Percentiles rank a stretch among this genome's conserved stretches.
Evolutionary conservation across 306 rosid species (phyloP).

Genomic region (Pterocarpus santalinus): DNA sequence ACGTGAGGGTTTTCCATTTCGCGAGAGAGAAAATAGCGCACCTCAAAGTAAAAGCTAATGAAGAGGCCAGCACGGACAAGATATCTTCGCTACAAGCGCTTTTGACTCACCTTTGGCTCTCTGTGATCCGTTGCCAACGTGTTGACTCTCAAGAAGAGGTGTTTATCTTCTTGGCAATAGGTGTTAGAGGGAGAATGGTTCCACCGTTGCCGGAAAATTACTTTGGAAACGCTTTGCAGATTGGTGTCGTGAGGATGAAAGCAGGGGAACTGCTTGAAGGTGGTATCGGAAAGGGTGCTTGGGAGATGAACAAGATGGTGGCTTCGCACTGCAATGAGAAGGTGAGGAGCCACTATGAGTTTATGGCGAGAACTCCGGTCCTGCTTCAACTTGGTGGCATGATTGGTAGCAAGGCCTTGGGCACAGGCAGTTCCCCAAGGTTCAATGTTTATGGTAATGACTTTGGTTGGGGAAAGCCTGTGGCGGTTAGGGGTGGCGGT

Average conservation of each 20-base stretch:
- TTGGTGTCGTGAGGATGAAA: neutral
- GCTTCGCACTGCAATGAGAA: conserved; percentile 22
- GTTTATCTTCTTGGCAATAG: neutral
- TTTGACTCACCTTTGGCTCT: conserved; percentile 54
- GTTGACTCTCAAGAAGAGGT: conserved; percentile 34
- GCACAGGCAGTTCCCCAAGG: conserved; percentile 38
- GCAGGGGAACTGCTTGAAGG: conserved; percentile 46
- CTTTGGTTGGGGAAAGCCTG: conserved; percentile 41
- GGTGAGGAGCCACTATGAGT: neutral
- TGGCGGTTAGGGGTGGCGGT: conserved; percentile 42
- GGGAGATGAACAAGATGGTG: conserved; percentile 45
- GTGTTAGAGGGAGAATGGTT: conserved; percentile 45
- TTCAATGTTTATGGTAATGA: conserved; percentile 31
- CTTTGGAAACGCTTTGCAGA: conserved; percentile 39
- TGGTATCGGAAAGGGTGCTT: conserved; percentile 51
- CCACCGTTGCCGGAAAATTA: conserved; percentile 47
- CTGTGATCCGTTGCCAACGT: conserved; percentile 28
- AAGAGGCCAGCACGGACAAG: conserved; percentile 20
- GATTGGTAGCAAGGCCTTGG: neutral
- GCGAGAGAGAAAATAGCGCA: conserved; percentile 28
- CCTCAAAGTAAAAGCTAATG: conserved; percentile 56
- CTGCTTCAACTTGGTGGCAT: neutral
- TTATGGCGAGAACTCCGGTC: conserved; percentile 36
- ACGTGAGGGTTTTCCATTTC: conserved; percentile 33
- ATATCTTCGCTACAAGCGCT: conserved; percentile 65